Evolutionary conservation across 768 basidiomycete genomes (phyloP), one percentile per base, ranked within the genome.

Genomic region (Agrocybe praecox): DNA sequence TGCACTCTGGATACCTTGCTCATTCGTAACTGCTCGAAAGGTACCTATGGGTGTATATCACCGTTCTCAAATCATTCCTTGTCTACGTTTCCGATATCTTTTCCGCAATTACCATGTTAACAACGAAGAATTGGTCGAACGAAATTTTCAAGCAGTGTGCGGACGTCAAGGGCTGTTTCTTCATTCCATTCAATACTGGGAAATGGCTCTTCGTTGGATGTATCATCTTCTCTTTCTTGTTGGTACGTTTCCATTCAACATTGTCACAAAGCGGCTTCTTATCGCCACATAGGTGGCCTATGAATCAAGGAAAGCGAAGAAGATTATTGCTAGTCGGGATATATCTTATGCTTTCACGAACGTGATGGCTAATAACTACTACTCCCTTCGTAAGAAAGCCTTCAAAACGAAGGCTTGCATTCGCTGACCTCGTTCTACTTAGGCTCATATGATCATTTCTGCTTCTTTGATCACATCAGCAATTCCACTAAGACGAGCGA

Each of bases 281-380:
- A 6, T 45, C 33, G 3, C 19, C 59, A 46, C 47, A 42, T 58
- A 66, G 95, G 75, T 98, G 63, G 91, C 87, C 7, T 99, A 98
- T 72, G 97, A 99, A 70, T 82, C 87, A 1, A 85, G 88, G 71
- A 98, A 98, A 73, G 69, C 96, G 21, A 91, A 94, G 76, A 92
- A 90, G 73, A 97, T 99, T 69, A 90, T 99, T 68, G 87, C 87
- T 33, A 95, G 93, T 69, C 86, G 95, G 62, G 97, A 99, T 72
- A 98, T 99, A 59, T 95, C 94, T 23, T 98, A 94, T 68, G 94
- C 96, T 33, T 98, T 96, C 77, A 98, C 97, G 64, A 98, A 98
- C 69, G 85, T 98, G 68, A 89, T 97, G 88, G 93, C 94, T 54
- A 93, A 98, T 70, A 84, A 94, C 70, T 98, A 98, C 74, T 98